phyloP scores from a whole-genome alignment of 495 filamentous ascomycete species.

The Aspergillus wentii region DNA sequence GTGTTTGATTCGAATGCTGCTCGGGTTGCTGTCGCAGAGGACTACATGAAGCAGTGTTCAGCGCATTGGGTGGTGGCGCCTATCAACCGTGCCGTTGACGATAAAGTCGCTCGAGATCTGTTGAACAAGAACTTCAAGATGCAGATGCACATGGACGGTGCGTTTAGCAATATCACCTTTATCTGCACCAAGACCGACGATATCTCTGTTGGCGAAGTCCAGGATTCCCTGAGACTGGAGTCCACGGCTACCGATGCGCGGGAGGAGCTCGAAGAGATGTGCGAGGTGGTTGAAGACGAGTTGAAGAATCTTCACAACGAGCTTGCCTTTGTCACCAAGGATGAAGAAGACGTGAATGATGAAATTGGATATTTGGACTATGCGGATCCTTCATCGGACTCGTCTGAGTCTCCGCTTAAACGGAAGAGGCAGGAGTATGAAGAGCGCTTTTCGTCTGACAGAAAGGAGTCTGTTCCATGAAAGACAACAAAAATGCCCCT shows the following conservation, averaged over 20 bases:
- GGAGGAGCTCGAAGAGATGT: conserved; percentile 22
- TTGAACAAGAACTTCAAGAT: conserved; percentile 57
- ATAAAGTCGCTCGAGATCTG: conserved; percentile 58
- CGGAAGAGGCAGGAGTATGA: no score
- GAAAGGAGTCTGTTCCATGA: no score
- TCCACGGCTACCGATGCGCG: background rate
- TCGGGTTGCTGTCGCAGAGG: conserved; percentile 53
- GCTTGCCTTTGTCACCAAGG: no score
- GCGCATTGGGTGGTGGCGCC: conserved; percentile 54
- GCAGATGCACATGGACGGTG: conserved; percentile 62
- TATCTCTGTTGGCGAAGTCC: conserved; percentile 50
- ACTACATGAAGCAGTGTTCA: conserved; percentile 55
- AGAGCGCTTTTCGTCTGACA: no score
- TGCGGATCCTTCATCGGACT: no score
- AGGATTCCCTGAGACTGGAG: conserved; percentile 38
- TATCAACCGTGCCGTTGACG: conserved; percentile 60
- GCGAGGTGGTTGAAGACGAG: conserved; percentile 29
- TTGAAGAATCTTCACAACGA: conserved; percentile 23
- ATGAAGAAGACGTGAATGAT: no score
- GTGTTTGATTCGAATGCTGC: conserved; percentile 63
- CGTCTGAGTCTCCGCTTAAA: no score
- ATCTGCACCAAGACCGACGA: conserved; percentile 70
- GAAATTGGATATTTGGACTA: no score
- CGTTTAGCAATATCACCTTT: conserved; percentile 52
- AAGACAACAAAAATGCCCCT: no score